These are phyloP conservation scores for Brassica cretica DNA, from an alignment of 345 rosid species.

Conservation along the genomic window DNA sequence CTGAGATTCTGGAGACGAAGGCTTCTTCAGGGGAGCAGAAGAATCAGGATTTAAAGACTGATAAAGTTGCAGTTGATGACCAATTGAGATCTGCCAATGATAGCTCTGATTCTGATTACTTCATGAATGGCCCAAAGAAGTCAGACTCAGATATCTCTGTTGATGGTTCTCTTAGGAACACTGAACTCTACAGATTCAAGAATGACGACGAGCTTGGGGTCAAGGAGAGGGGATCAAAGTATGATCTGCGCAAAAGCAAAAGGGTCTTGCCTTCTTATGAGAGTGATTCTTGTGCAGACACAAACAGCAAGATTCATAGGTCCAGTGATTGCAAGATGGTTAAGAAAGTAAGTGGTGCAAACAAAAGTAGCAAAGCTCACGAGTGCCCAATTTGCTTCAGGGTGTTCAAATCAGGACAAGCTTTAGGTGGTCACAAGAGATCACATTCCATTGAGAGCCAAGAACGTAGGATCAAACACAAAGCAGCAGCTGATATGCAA, in stretches of 20 bases:
- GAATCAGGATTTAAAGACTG: neutral
- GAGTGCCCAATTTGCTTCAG: conserved; percentile 83
- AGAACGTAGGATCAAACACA: conserved; percentile 46
- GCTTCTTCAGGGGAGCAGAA: conserved; percentile 45
- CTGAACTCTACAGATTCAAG: conserved; percentile 25
- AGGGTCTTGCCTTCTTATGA: conserved; percentile 42
- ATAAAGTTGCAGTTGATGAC: conserved; percentile 22
- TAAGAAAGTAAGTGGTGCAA: conserved; percentile 35
- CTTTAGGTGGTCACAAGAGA: conserved; percentile 94
- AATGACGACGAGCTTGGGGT: neutral
- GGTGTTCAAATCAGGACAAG: conserved; percentile 86
- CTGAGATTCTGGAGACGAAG: conserved; percentile 59
- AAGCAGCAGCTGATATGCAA: conserved; percentile 41
- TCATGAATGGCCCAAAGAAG: conserved; percentile 59
- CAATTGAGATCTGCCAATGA: conserved; percentile 40
- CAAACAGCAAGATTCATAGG: conserved; percentile 28
- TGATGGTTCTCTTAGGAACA: conserved; percentile 41
- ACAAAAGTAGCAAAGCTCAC: conserved; percentile 58
- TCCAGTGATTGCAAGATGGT: conserved; percentile 36
- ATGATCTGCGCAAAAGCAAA: conserved; percentile 45
- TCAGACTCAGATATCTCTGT: conserved; percentile 51
- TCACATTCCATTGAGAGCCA: conserved; percentile 66
- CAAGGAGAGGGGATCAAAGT: conserved; percentile 27
- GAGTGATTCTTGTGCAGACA: conserved; percentile 42
- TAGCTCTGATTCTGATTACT: conserved; percentile 67